Conservation (phyloP, 2,329 filamentous ascomycete species). For the Aspergillus hiratsukae region DNA sequence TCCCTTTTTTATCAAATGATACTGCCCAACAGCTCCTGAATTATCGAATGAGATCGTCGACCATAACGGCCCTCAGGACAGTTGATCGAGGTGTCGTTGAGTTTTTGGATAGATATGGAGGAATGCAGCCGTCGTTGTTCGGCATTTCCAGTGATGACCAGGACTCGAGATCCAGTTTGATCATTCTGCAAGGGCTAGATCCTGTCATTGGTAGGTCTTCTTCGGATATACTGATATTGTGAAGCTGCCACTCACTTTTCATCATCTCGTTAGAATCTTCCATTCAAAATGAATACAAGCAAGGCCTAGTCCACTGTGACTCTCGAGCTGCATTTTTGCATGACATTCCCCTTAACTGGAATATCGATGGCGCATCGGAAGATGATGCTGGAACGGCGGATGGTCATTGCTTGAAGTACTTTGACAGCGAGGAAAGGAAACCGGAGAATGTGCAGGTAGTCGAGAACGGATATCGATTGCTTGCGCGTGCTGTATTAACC, state of each 20-base stretch:
- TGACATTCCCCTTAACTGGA: slow-evolving; percentile 4
- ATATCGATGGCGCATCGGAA: not conserved
- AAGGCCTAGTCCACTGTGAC: slow-evolving; percentile 2
- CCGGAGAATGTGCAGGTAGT: not conserved
- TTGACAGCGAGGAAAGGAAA: not conserved
- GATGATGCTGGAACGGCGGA: not conserved
- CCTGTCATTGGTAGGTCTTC: slow-evolving; percentile 56
- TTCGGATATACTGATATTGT: slow-evolving; percentile 19
- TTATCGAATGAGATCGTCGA: slow-evolving; percentile 47
- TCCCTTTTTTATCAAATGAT: slow-evolving; percentile 21
- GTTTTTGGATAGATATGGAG: slow-evolving; percentile 59
- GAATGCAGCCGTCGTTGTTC: slow-evolving; percentile 50
- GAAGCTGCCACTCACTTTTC: slow-evolving; percentile 19
- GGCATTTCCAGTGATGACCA: slow-evolving; percentile 21
- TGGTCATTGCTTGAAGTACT: not conserved
- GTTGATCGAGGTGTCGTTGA: slow-evolving; percentile 49
- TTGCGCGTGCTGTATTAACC: not conserved
- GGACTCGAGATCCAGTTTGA: slow-evolving; percentile 25
- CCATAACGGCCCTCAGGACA: slow-evolving; percentile 40
- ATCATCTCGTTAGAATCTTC: slow-evolving; percentile 5
- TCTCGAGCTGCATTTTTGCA: not conserved
- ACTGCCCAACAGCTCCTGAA: slow-evolving; percentile 36
- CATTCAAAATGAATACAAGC: slow-evolving; percentile 7
- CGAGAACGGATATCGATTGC: not conserved
- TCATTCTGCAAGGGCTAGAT: slow-evolving; percentile 54